These are phyloP conservation scores for Cokeromyces recurvatus DNA, from an alignment of 371 early-diverging fungal genomes.

Conservation along the genomic window DNA sequence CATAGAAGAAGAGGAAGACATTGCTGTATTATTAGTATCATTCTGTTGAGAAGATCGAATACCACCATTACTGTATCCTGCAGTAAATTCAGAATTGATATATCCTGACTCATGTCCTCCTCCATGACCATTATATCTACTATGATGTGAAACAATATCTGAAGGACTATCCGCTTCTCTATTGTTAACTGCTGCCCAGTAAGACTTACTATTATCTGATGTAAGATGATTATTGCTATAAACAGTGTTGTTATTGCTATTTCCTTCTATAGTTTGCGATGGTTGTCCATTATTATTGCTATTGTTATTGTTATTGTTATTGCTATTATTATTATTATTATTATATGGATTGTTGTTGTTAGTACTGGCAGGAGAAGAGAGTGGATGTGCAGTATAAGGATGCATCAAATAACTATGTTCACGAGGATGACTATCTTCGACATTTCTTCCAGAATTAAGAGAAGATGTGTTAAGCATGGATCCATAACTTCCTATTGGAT, in stretches of 20 bases:
- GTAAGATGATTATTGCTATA: too few species aligned
- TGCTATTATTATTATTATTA: neutral
- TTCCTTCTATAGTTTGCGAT: neutral
- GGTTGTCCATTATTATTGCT: neutral
- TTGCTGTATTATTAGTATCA: neutral
- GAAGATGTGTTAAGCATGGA: conserved; percentile 5
- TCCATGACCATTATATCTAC: neutral
- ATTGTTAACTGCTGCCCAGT: too few species aligned
- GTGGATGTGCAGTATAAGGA: conserved; percentile 10
- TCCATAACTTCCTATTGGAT: conserved; percentile 6
- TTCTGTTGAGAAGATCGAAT: conserved; percentile 8
- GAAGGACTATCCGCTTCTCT: too few species aligned
- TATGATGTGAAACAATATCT: neutral
- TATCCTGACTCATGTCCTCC: neutral
- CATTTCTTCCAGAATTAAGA: conserved; percentile 4
- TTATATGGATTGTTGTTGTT: neutral
- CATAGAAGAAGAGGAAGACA: too few species aligned
- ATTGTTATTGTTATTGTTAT: neutral
- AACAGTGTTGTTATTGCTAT: neutral
- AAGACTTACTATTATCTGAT: too few species aligned
- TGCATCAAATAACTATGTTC: conserved; percentile 10
- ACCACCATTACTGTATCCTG: conserved; percentile 11
- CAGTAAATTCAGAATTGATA: conserved; percentile 5
- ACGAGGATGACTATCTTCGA: conserved; percentile 7
- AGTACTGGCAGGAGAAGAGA: neutral